A percentile compares a stretch with the other conserved stretches of the same genome.
These are phyloP conservation scores for Jimgerdemannia flammicorona DNA, from an alignment of 192 early-diverging fungal species.

Conservation along the genomic window DNA sequence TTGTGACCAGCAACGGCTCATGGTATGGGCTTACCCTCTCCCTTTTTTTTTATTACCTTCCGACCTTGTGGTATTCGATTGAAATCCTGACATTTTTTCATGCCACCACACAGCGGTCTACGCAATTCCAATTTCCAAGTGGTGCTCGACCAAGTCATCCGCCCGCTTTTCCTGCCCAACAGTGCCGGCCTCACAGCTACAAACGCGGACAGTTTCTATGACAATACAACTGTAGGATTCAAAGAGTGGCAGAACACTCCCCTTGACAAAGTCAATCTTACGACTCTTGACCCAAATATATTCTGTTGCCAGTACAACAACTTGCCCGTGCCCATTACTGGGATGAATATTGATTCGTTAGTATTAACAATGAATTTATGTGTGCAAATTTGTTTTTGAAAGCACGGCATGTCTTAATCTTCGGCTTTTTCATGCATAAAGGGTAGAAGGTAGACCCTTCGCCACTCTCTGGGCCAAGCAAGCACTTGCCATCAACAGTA, in stretches of 20 bases:
- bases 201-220: neutral
- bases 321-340: neutral
- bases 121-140: constrained; percentile 1
- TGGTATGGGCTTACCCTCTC: neutral
- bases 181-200: neutral
- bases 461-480: constrained; percentile 1
- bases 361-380: neutral
- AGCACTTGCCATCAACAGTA: neutral
- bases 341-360: constrained; percentile 9
- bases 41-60: neutral
- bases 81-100: neutral
- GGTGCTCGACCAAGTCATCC: constrained; percentile 8
- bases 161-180: constrained; percentile 10
- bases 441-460: neutral
- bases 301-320: constrained; percentile 6
- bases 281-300: constrained; percentile 2
- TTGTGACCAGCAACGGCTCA: constrained; percentile 6
- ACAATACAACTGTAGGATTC: neutral
- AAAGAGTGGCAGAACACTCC: constrained; percentile 4
- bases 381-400: neutral
- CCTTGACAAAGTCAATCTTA: constrained; percentile 5
- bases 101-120: neutral
- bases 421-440: neutral
- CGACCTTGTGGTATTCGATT: neutral
- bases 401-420: neutral